Evolutionary conservation across 2,329 filamentous ascomycete genomes (phyloP), one percentile per base, ranked within the genome.

Genomic region (Teratosphaeria destructans): DNA sequence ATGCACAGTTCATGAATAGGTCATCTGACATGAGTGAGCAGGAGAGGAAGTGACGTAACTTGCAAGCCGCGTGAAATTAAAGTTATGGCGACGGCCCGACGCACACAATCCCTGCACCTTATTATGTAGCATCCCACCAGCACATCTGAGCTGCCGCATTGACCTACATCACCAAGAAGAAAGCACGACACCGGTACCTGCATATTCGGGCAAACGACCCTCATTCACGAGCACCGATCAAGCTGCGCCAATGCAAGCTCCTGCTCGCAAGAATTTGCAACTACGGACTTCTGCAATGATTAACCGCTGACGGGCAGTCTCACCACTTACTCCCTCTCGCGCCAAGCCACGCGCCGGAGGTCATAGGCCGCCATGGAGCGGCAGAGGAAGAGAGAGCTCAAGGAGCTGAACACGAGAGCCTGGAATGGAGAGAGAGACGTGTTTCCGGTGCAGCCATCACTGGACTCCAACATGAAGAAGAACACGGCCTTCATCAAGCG

Each of bases 401-500:
- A 91, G 80, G 84, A 88, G 77, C 80, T 95, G 70, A 99, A 99
- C 75, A 82, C 85, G 72, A 84, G 85, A 76, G 89, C 88, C 63
- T 99, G 94, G 94, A 82, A 88, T 72, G 92, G 90, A 70, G 90
- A 96, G 70, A 86, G 83, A 80, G 91, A 89, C 78, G 78, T 95
- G 63, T 90, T 95, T 70, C 76, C 84, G 58, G 85, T 94, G 67
- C 86, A 84, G 74, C 82, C 83, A 71, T 88, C 89, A 34, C 86
- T 97, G 70, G 93, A 97, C 75, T 96, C 93, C 57, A 94, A 92
- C 57, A 81, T 97, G 74, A 96, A 96, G 78, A 97, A 96, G 80
- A 97, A 97, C 70, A 97, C 93, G 3, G 91, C 92, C 65, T 96
- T 97, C 74, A 97, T 97, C 72, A 96, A 96, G 77, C 90, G 93